These are phyloP conservation scores for Penicillium alfredii DNA, from an alignment of 495 filamentous ascomycete genomes.

Conservation along the genomic window DNA sequence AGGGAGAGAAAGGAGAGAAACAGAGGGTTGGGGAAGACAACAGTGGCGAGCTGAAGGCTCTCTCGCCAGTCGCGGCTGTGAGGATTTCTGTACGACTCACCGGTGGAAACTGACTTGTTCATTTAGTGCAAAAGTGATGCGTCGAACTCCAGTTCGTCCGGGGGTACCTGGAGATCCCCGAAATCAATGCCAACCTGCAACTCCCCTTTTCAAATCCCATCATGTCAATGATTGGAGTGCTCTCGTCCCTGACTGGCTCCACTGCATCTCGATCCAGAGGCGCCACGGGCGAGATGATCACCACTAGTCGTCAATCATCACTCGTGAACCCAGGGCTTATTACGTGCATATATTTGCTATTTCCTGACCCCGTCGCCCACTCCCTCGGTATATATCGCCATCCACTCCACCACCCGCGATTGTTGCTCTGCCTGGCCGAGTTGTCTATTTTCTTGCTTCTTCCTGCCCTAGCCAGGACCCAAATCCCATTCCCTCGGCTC, in stretches of 20 bases:
- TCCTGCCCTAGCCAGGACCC: constrained; percentile 2
- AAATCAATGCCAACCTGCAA: too few relatives aligned
- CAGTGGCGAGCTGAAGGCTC: constrained; percentile 1
- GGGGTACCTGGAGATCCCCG: constrained; percentile 19
- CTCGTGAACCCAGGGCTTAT: constrained; percentile 4
- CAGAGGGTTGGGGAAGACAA: neutral
- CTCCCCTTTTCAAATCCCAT: constrained; percentile 11
- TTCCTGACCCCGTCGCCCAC: neutral
- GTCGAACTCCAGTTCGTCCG: constrained; percentile 10
- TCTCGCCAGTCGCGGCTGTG: constrained; percentile 30
- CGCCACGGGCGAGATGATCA: constrained; percentile 16
- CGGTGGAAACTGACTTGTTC: too few relatives aligned
- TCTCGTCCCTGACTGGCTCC: constrained; percentile 6
- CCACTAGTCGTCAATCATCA: constrained; percentile 20
- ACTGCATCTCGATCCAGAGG: constrained; percentile 11
- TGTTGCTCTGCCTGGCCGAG: constrained; percentile 9
- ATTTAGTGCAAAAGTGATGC: too few relatives aligned
- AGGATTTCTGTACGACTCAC: constrained; percentile 11
- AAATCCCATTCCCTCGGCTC: too few relatives aligned
- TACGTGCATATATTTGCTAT: constrained; percentile 15
- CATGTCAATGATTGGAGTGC: constrained; percentile 11
- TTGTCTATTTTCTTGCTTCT: constrained; percentile 11
- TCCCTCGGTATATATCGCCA: constrained; percentile 8
- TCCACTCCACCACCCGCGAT: constrained; percentile 6
- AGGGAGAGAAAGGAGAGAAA: constrained; percentile 1